Conservation (phyloP, 306 rosid genomes). For the Cicer yamashitae region DNA sequence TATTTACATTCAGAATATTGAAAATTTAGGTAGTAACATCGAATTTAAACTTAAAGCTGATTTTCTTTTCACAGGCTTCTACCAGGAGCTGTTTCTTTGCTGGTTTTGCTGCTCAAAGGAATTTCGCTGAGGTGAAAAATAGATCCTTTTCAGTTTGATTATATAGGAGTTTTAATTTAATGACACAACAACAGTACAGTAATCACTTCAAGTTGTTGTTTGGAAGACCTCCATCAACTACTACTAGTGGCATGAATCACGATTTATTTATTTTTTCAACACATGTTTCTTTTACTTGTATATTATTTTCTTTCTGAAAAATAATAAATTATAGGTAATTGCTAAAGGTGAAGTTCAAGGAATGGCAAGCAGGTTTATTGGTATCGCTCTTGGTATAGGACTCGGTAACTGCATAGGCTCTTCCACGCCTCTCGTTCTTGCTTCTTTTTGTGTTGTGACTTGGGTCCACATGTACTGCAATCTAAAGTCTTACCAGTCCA, state of each 20-base stretch:
- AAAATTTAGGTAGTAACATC: conserved; percentile 11
- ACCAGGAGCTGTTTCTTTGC: conserved; percentile 97
- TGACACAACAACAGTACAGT: conserved; percentile 11
- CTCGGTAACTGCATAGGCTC: conserved; percentile 82
- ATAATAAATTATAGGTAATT: conserved; percentile 71
- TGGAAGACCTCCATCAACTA: conserved; percentile 34
- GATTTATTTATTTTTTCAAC: conserved; percentile 12
- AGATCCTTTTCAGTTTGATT: conserved; percentile 25
- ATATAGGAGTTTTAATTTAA: conserved; percentile 24
- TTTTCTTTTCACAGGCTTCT: conserved; percentile 73
- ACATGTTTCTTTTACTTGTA: background rate
- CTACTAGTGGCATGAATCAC: conserved; percentile 19
- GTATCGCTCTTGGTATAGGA: conserved; percentile 81
- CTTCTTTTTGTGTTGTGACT: conserved; percentile 78
- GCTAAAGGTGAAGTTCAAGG: conserved; percentile 99
- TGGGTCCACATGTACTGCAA: conserved; percentile 94
- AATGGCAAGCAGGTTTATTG: conserved; percentile 94
- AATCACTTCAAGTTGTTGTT: conserved; percentile 30
- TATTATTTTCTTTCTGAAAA: conserved; percentile 30
- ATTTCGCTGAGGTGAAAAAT: conserved; percentile 89
- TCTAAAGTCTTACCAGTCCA: conserved; percentile 91
- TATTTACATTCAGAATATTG: conserved; percentile 22
- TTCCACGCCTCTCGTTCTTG: conserved; percentile 75
- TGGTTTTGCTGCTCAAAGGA: conserved; percentile 98
- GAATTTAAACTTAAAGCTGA: conserved; percentile 38